Base-by-base conservation (phyloP, 2,329 filamentous ascomycete genomes). In the Arthrobotrys conoides region DNA sequence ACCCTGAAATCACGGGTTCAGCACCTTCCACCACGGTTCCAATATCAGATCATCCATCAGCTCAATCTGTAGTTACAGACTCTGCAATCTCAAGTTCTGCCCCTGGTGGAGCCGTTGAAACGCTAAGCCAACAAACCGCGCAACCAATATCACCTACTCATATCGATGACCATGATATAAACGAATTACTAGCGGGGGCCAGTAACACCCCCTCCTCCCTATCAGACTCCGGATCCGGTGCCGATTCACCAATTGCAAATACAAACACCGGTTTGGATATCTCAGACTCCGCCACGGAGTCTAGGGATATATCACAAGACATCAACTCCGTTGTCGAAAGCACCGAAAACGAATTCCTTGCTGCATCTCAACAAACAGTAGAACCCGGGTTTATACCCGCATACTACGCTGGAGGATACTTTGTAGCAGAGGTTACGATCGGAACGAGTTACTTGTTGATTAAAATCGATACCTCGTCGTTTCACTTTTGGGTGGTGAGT, bases 401-500 rank as follows among this genome's bases (percentile, higher is more conserved):
- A 2, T 78, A 78, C 24, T 46, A 20, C 14, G 68, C 63, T 6
- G 61, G 59, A 12, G 68, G 68, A 1, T 33, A 55, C 18, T 78
- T 72, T 27, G 68, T 72, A 1, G 75, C 68, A 24, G 75, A 78
- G 36, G 1, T 78, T n/a, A 78, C 59, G 20, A 71, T 78, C 18
- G 75, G 75, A 1, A 14, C 24, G 5, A 49, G 67, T 27, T 48
- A 72, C 1, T 41, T 78, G 3, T 59, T 68, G 14, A 53, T 78
- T 1, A 67, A 65, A 44, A 33, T 78, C 0, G 75, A 78, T 30
- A 78, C 75, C 8, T 65, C 38, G 1, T 78, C 75, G 1, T 78
- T 78, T 22, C 75, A 78, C 36, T 78, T 78, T 24, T 78, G 75
- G 75, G 75, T 71, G 5, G n/a, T 78, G 1, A 64, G 61, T 16